phyloP scores from a whole-genome alignment of 768 basidiomycete genomes.

The Termitomyces bulborhizus region DNA sequence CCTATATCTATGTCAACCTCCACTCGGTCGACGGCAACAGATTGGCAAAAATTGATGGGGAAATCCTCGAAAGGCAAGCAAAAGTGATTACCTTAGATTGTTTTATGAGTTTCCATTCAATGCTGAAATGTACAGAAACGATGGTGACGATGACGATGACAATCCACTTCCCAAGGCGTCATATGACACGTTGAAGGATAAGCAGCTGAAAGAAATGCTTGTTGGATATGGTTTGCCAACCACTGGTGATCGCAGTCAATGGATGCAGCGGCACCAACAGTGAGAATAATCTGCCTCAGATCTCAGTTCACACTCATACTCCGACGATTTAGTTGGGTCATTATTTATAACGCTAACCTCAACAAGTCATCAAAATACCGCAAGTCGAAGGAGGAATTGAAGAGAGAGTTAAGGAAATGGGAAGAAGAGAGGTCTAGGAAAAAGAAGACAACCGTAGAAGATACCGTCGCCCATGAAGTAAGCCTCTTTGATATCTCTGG shows the following conservation, averaged over 20 bases:
- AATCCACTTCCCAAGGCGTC: conserved; percentile 56
- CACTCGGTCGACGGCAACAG: conserved; percentile 21
- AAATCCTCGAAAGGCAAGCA: conserved; percentile 36
- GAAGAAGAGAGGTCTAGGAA: conserved; percentile 43
- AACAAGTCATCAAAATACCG: conserved; percentile 45
- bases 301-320: neutral
- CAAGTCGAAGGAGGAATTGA: conserved; percentile 40
- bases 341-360: conserved; percentile 65
- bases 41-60: conserved; percentile 43
- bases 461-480: conserved; percentile 35
- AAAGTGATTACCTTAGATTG: conserved; percentile 16
- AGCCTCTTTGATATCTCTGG: neutral
- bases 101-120: neutral
- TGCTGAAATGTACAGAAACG: conserved; percentile 3
- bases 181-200: conserved; percentile 60
- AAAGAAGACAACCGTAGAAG: conserved; percentile 34
- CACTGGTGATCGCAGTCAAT: conserved; percentile 43
- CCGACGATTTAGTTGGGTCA: conserved; percentile 50
- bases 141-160: conserved; percentile 25
- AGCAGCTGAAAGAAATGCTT: conserved; percentile 51
- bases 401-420: conserved; percentile 50
- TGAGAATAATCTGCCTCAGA: conserved; percentile 19
- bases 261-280: conserved; percentile 58
- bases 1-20: conserved; percentile 22
- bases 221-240: conserved; percentile 41